Base-by-base conservation (phyloP, 495 filamentous ascomycete species). In the Articulospora tetracladia region DNA sequence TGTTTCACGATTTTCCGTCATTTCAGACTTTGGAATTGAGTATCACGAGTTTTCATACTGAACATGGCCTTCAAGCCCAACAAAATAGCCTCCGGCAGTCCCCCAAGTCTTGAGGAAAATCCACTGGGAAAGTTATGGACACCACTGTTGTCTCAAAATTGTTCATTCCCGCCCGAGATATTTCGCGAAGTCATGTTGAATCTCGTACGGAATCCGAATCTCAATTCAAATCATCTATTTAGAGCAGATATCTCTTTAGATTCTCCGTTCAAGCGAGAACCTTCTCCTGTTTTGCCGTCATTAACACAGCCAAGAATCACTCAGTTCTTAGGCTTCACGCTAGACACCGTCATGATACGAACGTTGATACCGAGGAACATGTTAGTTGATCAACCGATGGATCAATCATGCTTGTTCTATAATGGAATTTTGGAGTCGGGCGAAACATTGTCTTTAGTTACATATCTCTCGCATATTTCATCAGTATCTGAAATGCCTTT, bases 381-480 rank as follows among this genome's bases (percentile, higher is more conserved):
- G 4, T 73, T 85, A 27, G 74, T 92, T 26, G 93, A 97, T 72
- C 75, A 77, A 20, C 75, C 84, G 1, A 67, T 96, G 57, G 77
- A 89, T 55, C 93, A 97, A 73, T 94, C 90, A 8, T 93, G 90
- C 70, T 77, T 91, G 58, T 77, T 93, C 55, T 91, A 86, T 56
- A 66, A 70, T 11, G 19, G 63, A 44, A 26, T 28, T 47, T 30
- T 36, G 46, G 63, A 60, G 3, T 55, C 61, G 1, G 60, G 55
- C 56, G 65, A 62, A 34, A 66, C 46, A 64, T 68, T 71, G 41
- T 81, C 78, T 13, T 73, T 97, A 44, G 81, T 94, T n/a, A 70
- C 94, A 20, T 95, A 93, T 68, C 77, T 88, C 25, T 90, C 93
- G 26, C 92, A 96, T 70, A 80, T 85, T 15, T 66, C 77, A 24